Evolutionary conservation across 192 early-diverging fungal species (phyloP).

Genomic region (Coemansia sp.): DNA sequence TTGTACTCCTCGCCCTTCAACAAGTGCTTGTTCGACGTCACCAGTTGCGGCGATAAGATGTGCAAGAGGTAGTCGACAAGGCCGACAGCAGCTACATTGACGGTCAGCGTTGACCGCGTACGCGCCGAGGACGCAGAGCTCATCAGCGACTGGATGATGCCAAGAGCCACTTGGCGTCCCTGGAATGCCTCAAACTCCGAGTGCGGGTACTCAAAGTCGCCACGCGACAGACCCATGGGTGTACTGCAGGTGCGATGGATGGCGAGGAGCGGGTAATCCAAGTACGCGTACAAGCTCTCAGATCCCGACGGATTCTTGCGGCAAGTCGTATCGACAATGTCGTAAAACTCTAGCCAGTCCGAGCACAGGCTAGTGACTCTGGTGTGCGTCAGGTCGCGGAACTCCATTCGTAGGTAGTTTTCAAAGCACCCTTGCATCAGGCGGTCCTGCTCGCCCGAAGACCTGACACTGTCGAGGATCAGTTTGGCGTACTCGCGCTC

Average conservation of each 20-base stretch:
- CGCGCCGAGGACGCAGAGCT: constrained; percentile 53
- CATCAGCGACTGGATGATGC: constrained; percentile 55
- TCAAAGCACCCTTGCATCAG: constrained; percentile 93
- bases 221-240: constrained; percentile 54
- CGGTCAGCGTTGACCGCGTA: constrained; percentile 57
- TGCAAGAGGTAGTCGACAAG: constrained; percentile 69
- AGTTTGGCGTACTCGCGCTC: constrained; percentile 40
- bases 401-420: constrained; percentile 80
- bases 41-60: constrained; percentile 79
- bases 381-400: constrained; percentile 73
- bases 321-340: constrained; percentile 59
- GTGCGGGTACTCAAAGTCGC: constrained; percentile 74
- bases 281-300: constrained; percentile 67
- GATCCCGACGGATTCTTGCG: constrained; percentile 22
- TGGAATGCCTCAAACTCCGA: constrained; percentile 71
- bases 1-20: constrained; percentile 36
- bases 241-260: constrained; percentile 86
- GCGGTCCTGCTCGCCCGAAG: constrained; percentile 83
- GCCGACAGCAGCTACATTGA: constrained; percentile 53
- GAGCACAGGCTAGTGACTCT: constrained; percentile 65
- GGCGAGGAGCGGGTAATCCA: constrained; percentile 69
- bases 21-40: constrained; percentile 61
- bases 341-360: constrained; percentile 86
- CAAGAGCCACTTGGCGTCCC: constrained; percentile 59
- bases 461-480: constrained; percentile 46